Evolutionary conservation across 225 moss, liverwort and hornwort species (phyloP).

Genomic region (Physcomitrellopsis africana): DNA sequence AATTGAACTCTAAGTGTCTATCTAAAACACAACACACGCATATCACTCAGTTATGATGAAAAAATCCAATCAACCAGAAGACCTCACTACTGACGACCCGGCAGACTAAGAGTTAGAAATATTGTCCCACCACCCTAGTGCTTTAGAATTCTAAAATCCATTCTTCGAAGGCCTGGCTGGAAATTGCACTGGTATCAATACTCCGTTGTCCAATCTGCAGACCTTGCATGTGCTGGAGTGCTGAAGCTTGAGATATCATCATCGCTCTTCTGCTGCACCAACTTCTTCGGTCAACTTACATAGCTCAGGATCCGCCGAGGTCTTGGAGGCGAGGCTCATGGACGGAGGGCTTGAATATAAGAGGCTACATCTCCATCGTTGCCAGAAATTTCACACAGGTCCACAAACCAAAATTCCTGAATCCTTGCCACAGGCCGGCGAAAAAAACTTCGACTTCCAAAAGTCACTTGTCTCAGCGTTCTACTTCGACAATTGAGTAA

Average conservation of each 20-base stretch:
- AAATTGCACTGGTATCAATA: constrained; percentile 42
- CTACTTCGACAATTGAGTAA: constrained; percentile 46
- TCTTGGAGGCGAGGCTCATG: constrained; percentile 40
- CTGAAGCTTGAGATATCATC: constrained; percentile 39
- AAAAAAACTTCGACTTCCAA: constrained; percentile 43
- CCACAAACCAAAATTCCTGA: constrained; percentile 57
- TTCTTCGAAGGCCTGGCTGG: constrained; percentile 39
- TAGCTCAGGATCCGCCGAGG: constrained; percentile 43
- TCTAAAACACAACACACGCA: constrained; percentile 68
- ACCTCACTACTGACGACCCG: constrained; percentile 63
- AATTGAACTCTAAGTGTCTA: constrained; percentile 44
- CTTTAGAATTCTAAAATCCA: constrained; percentile 49
- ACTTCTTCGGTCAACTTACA: constrained; percentile 42
- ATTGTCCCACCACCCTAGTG: constrained; percentile 48
- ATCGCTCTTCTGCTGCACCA: constrained; percentile 42
- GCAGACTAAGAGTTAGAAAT: constrained; percentile 51
- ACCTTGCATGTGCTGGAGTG: constrained; percentile 46
- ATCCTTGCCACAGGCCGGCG: constrained; percentile 45
- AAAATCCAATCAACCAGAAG: constrained; percentile 75
- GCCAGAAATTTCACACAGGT: constrained; percentile 49
- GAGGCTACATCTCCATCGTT: constrained; percentile 46
- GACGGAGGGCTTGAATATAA: constrained; percentile 45
- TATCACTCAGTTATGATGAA: constrained; percentile 64
- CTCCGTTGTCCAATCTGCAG: constrained; percentile 47
- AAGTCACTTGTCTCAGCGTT: constrained; percentile 40